Evolutionary conservation across 768 basidiomycete species (phyloP).

Genomic region (Cystofilobasidium macerans): DNA sequence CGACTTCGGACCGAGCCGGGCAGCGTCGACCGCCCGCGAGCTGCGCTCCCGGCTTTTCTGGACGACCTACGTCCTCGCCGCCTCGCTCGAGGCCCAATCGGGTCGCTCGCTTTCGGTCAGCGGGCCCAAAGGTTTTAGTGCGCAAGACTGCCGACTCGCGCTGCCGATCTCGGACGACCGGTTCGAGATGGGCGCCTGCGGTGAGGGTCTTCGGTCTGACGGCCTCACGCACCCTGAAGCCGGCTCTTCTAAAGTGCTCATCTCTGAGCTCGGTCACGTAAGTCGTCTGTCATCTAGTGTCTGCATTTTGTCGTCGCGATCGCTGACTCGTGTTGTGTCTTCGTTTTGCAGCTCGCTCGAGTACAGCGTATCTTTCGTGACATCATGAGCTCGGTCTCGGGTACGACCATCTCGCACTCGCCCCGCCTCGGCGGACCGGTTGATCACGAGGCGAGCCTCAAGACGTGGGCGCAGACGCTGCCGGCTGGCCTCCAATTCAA

Average conservation of each 20-base stretch:
- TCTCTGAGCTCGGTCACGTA: conserved; percentile 19
- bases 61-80: conserved; percentile 14
- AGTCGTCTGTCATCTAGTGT: neutral
- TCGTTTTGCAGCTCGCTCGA: conserved; percentile 17
- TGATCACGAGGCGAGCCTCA: conserved; percentile 21
- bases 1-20: neutral
- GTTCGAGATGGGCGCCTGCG: conserved; percentile 14
- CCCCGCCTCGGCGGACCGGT: neutral
- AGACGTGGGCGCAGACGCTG: conserved; percentile 18
- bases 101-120: neutral
- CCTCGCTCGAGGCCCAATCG: conserved; percentile 11
- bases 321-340: neutral
- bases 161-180: conserved; percentile 17
- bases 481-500: conserved; percentile 17
- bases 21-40: conserved; percentile 11
- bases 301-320: neutral
- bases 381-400: conserved; percentile 1
- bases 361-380: conserved; percentile 19
- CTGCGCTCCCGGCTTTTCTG: conserved; percentile 19
- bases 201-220: conserved; percentile 10
- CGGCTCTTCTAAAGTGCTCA: neutral
- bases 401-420: neutral
- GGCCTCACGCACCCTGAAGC: conserved; percentile 1
- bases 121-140: conserved; percentile 5
- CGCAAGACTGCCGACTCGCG: conserved; percentile 15